Percentiles rank a stretch among this genome's conserved stretches.
phyloP scores from a whole-genome alignment of 2,329 filamentous ascomycete genomes.

The Graphium sp. region DNA sequence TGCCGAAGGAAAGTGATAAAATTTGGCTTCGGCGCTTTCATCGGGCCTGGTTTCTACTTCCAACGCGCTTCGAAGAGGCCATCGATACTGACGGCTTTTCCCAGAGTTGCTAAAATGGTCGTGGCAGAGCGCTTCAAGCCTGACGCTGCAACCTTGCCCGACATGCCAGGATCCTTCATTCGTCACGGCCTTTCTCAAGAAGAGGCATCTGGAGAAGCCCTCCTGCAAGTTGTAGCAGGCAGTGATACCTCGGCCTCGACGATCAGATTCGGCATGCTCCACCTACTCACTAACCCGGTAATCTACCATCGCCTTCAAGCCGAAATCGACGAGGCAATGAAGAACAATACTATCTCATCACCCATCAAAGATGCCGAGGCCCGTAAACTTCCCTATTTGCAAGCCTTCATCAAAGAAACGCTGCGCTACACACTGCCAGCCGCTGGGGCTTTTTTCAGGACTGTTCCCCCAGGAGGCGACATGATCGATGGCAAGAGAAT shows the following conservation, averaged over 20 bases:
- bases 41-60: conserved; percentile 8
- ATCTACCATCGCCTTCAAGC: conserved; percentile 25
- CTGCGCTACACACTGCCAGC: conserved; percentile 27
- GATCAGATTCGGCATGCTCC: conserved; percentile 28
- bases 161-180: conserved; percentile 24
- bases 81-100: too few species aligned
- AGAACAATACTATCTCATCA: conserved; percentile 10
- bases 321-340: conserved; percentile 24
- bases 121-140: conserved; percentile 9
- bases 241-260: conserved; percentile 18
- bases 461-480: conserved; percentile 19
- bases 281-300: conserved; percentile 29
- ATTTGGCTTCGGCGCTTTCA: conserved; percentile 20
- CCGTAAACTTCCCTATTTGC: conserved; percentile 24
- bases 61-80: not conserved
- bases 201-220: conserved; percentile 13
- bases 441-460: conserved; percentile 15
- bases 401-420: conserved; percentile 30
- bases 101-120: conserved; percentile 2
- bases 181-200: conserved; percentile 15
- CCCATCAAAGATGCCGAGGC: conserved; percentile 18
- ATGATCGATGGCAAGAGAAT: conserved; percentile 20
- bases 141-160: conserved; percentile 9
- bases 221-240: conserved; percentile 18
- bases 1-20: conserved; percentile 21